phyloP scores from a whole-genome alignment of 2,329 filamentous ascomycete genomes.

The Beauveria caledonica region DNA sequence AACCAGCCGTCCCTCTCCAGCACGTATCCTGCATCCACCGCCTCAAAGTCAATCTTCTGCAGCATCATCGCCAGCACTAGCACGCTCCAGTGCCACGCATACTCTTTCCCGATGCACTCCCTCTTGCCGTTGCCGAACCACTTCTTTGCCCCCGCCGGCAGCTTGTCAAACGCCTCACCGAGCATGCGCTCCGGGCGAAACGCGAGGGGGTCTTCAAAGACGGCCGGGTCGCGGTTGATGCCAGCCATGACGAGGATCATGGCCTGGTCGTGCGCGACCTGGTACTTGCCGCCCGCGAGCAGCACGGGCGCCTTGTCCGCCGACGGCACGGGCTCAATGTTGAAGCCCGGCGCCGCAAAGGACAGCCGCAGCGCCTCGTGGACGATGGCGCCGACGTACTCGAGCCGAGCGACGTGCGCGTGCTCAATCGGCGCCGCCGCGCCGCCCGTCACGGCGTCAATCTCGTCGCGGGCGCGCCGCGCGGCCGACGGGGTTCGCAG shows the following conservation, averaged over 20 bases:
- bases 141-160: constrained; percentile 39
- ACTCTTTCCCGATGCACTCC: constrained; percentile 43
- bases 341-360: constrained; percentile 46
- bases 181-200: constrained; percentile 43
- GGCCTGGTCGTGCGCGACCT: constrained; percentile 39
- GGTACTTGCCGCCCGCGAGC: constrained; percentile 39
- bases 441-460: constrained; percentile 42
- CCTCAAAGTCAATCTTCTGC: constrained; percentile 37
- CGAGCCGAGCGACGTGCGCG: constrained; percentile 41
- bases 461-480: constrained; percentile 42
- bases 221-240: constrained; percentile 39
- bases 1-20: constrained; percentile 44
- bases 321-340: constrained; percentile 38
- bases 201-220: constrained; percentile 38
- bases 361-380: constrained; percentile 47
- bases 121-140: constrained; percentile 46
- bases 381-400: constrained; percentile 46
- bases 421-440: constrained; percentile 37
- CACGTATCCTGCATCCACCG: constrained; percentile 30
- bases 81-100: constrained; percentile 39
- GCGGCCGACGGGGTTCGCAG: constrained; percentile 41
- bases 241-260: constrained; percentile 42
- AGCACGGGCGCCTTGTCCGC: constrained; percentile 36
- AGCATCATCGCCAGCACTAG: constrained; percentile 35
- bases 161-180: constrained; percentile 32